A percentile compares a stretch with the other conserved stretches of the same genome.
These are phyloP conservation scores for Metschnikowia henanensis DNA, from an alignment of 805 yeast genomes.

Conservation along the genomic window DNA sequence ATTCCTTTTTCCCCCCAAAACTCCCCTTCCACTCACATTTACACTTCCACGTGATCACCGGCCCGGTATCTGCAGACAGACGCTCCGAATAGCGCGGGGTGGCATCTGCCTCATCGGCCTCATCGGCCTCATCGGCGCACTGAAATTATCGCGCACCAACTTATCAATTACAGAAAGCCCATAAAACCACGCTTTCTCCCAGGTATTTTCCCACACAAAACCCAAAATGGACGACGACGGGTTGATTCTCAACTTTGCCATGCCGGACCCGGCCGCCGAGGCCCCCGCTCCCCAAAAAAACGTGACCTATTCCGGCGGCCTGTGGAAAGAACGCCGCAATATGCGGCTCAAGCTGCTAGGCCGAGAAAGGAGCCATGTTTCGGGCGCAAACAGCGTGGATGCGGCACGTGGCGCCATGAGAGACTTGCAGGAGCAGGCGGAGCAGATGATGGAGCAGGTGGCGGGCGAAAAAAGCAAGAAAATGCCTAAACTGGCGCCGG, in stretches of 20 bases:
- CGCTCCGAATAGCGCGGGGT: neutral
- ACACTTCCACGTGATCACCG: neutral
- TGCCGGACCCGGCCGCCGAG: conserved; percentile 31
- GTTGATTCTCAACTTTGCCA: conserved; percentile 70
- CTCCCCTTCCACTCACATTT: no score
- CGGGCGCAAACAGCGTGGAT: conserved; percentile 34
- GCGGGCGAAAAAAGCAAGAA: conserved; percentile 12
- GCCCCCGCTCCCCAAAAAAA: conserved; percentile 19
- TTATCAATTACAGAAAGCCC: neutral
- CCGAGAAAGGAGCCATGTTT: conserved; percentile 31
- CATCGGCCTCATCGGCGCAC: conserved; percentile 3
- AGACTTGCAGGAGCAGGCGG: conserved; percentile 10
- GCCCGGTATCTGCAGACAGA: neutral
- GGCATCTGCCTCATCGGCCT: conserved; percentile 4
- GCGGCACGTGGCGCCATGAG: conserved; percentile 9
- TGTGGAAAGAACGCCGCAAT: conserved; percentile 79
- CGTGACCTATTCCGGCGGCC: conserved; percentile 40
- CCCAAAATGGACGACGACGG: conserved; percentile 58
- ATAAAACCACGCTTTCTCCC: neutral
- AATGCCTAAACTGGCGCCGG: conserved; percentile 1
- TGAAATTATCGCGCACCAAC: neutral
- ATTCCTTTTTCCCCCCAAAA: no score
- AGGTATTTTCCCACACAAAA: no score
- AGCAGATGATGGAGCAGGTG: conserved; percentile 8
- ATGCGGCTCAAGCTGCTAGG: conserved; percentile 52